phyloP scores from a whole-genome alignment of 495 filamentous ascomycete species.

The Lasiosphaeria miniovina region DNA sequence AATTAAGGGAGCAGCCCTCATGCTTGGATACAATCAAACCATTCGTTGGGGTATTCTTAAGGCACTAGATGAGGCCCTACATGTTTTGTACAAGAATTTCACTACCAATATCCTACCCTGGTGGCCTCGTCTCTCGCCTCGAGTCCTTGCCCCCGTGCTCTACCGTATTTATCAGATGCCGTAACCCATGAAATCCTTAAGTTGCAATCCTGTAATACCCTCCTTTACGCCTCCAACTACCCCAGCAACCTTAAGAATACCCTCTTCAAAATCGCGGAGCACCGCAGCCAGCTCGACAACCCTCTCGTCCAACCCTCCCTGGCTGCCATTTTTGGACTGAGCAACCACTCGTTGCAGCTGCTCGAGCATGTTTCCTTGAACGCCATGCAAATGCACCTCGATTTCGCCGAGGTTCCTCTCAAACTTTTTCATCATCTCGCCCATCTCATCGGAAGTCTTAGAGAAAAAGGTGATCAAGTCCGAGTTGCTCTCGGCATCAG shows the following conservation, averaged over 20 bases:
- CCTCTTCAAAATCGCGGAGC: slow-evolving; percentile 72
- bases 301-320: slow-evolving; percentile 39
- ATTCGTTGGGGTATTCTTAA: not conserved
- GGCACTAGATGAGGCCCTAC: not conserved
- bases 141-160: not conserved
- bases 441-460: slow-evolving; percentile 68
- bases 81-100: slow-evolving; percentile 4
- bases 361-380: slow-evolving; percentile 66
- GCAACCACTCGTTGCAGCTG: slow-evolving; percentile 67
- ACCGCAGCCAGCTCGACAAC: slow-evolving; percentile 59
- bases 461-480: slow-evolving; percentile 78
- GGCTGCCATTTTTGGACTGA: slow-evolving; percentile 45
- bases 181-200: slow-evolving; percentile 50
- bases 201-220: slow-evolving; percentile 63
- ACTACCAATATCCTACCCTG: not conserved
- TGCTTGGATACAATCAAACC: too few relatives aligned
- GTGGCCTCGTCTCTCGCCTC: not conserved
- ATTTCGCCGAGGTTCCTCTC: slow-evolving; percentile 72
- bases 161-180: slow-evolving; percentile 11
- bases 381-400: slow-evolving; percentile 73
- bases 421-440: slow-evolving; percentile 61
- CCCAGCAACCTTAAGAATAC: slow-evolving; percentile 71
- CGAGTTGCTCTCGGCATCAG: slow-evolving; percentile 55
- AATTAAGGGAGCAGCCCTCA: too few relatives aligned
- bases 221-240: slow-evolving; percentile 68